phyloP scores from a whole-genome alignment of 106 monocot genomes.

The Acorus calamus region DNA sequence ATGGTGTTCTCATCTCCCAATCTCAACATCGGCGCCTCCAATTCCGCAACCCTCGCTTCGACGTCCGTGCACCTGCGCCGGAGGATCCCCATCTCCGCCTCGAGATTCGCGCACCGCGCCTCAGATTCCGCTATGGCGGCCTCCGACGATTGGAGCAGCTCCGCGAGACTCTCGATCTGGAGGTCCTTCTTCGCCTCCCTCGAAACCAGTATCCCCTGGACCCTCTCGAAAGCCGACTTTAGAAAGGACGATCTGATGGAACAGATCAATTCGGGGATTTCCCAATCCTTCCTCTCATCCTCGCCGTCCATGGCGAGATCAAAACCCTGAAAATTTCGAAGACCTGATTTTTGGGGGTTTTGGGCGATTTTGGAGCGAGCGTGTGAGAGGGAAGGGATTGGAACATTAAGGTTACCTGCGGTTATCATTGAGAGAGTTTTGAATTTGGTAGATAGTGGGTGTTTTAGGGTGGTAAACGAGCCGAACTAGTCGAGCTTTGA shows the following conservation, averaged over 20 bases:
- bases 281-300: too few species aligned
- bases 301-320: too few species aligned
- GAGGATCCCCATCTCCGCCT: background rate
- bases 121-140: constrained; percentile 11
- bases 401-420: too few species aligned
- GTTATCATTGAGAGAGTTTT: too few species aligned
- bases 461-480: too few species aligned
- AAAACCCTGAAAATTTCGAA: too few species aligned
- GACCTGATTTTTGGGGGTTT: too few species aligned
- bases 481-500: too few species aligned
- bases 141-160: constrained; percentile 1
- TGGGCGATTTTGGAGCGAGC: too few species aligned
- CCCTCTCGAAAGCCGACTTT: background rate
- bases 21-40: constrained; percentile 1
- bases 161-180: background rate
- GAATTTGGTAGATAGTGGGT: too few species aligned
- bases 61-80: background rate
- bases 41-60: background rate
- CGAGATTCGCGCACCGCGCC: constrained; percentile 1
- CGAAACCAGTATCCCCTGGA: background rate
- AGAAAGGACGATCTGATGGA: constrained; percentile 1
- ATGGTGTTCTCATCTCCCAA: background rate
- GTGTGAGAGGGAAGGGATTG: too few species aligned
- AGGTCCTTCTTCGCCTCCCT: constrained; percentile 4
- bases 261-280: background rate